Base-by-base conservation (phyloP, 768 basidiomycete species). In the Mrakia frigida region DNA sequence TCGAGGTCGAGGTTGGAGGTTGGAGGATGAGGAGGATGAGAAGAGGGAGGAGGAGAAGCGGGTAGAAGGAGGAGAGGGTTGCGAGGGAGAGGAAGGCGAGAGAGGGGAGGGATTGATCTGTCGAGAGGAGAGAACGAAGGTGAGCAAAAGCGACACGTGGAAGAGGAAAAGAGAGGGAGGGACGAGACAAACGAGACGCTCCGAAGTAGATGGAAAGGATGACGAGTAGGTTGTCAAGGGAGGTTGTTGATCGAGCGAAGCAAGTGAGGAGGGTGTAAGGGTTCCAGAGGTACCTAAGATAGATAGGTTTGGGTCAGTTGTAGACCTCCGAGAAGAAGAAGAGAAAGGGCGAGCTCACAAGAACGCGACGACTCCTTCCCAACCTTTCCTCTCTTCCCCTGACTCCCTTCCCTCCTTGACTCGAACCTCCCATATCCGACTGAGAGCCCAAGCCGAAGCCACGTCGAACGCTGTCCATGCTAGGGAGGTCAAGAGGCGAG, bases 201-300 rank as follows among this genome's bases (percentile, higher is more conserved):
- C 92, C 92, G 79, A 89, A 90, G 85, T 89, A 87, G 56, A 97
- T 82, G 6, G 90, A 81, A 1, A 90, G 79, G 2, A 96, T 85
- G 39, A 89, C 84, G 9, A 92, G 82, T 1, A 89, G 85, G 81
- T 92, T 96, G 81, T 96, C 93, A 23, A 98, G 85, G 2, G 89
- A 87, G 0, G 93, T 91, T 0, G 92, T 92, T 0, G 95, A 95
- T 16, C 89, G 85, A 0, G 93, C 91, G 10, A 96, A 85, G 41
- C 89, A 90, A 0, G 94, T 89, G 1, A 94, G 85, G 75, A 96
- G 82, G 11, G 92, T 84, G 82, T 97, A 97, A 3, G 97, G 97
- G 80, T 98, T 97, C 70, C 96, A 83, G 28, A 97, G 87, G 83
- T 91, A 95, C 65, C 94, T 97, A n/a, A n/a, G n/a, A n/a, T n/a